Evolutionary conservation across 2,329 filamentous ascomycete species (phyloP), one percentile per base, ranked within the genome.

Genomic region (Trichoderma cornu-damae): DNA sequence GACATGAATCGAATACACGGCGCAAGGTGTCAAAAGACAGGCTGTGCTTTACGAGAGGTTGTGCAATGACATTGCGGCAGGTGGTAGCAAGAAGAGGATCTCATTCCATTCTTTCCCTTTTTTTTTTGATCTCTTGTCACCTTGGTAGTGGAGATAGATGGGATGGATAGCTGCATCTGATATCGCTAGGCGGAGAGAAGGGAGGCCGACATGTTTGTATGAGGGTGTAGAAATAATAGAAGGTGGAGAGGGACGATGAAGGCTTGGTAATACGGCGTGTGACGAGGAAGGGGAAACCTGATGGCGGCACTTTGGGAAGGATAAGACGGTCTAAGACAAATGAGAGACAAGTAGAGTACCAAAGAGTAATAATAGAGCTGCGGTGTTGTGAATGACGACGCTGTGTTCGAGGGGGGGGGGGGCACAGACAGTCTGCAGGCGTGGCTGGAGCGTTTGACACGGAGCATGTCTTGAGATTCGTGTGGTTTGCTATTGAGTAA

Each of bases 81-180:
- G 34, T n/a, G 7, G 30, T 24, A 46, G 40, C 24, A 38, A 26
- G 12, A 38, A 46, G 6, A 7, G 3, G 3, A 6, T 3, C 20
- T 20, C 22, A 12, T n/a, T 38, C 3, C 6, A n/a, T 16, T 12
- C 20, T 20, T 24, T 16, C 18, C 26, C 32, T 24, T 26, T 20
- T 14, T 24, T 30, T 22, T 30, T 30, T 37, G 34, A 4, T 11
- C 18, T 16, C 7, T 20, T 28, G 22, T n/a, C n/a, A 14, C 6
- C 32, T 12, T 28, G 32, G 49, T 16, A 37, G 42, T 24, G 35
- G 26, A 37, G 28, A 34, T 12, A 34, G 34, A 30, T 11, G 32
- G 26, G 35, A 26, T 24, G 43, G 57, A 38, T 48, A 34, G 43
- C 22, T 37, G 57, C 50, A 59, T 49, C 24, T 56, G 37, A 59